Conservation (phyloP, 495 filamentous ascomycete species). For the Talaromyces ruber region DNA sequence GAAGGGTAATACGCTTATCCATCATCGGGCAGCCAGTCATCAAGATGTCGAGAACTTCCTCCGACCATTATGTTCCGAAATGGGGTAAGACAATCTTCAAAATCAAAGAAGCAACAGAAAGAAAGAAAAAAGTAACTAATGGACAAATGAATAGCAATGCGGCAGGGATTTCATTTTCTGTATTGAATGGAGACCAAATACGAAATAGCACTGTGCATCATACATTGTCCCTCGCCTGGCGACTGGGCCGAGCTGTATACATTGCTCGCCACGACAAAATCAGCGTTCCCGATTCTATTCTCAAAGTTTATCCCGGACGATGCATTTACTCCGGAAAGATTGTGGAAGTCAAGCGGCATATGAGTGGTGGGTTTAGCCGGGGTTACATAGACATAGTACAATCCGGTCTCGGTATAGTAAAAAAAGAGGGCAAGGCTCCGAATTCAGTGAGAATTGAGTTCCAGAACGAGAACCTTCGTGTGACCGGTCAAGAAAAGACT, state of each 20-base stretch:
- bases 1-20: not conserved
- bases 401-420: conserved; percentile 39
- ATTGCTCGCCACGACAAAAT: not conserved
- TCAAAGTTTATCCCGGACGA: not conserved
- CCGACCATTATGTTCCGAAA: not conserved
- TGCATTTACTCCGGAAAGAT: not conserved
- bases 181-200: not conserved
- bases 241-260: not conserved
- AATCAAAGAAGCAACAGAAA: too few relatives aligned
- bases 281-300: not conserved
- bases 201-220: not conserved
- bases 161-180: not conserved
- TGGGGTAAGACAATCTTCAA: not conserved
- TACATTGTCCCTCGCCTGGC: not conserved
- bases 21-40: not conserved
- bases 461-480: conserved; percentile 58
- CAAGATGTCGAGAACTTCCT: not conserved
- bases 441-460: conserved; percentile 40
- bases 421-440: conserved; percentile 47
- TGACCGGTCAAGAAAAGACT: conserved; percentile 33
- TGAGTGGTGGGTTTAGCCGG: not conserved
- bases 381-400: not conserved
- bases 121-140: not conserved
- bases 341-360: not conserved
- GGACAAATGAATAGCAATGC: not conserved